Percentiles rank a stretch among this genome's conserved stretches.
Conservation (phyloP, 2,329 filamentous ascomycete genomes). For the Phialophora tarda region DNA sequence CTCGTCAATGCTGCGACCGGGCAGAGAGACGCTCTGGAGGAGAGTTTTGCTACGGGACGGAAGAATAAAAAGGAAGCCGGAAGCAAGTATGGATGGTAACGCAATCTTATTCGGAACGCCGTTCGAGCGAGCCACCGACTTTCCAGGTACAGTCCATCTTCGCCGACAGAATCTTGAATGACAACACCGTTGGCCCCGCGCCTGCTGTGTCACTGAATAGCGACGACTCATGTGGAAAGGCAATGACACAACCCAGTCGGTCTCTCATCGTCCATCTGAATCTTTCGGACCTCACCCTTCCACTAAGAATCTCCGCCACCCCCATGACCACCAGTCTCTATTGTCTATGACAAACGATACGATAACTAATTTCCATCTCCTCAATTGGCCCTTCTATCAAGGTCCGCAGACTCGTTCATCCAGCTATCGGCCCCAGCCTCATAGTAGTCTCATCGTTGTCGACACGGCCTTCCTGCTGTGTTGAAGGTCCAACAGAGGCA, state of each 20-base stretch:
- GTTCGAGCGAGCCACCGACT: neutral
- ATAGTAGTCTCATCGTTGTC: neutral
- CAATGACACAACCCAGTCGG: neutral
- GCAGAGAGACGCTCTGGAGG: slow-evolving; percentile 86
- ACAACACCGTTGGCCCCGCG: slow-evolving; percentile 1
- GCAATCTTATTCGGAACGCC: neutral
- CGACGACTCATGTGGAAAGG: neutral
- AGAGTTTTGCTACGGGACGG: slow-evolving; percentile 83
- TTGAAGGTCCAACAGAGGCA: too few relatives aligned
- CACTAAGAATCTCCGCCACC: neutral
- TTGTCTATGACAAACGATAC: neutral
- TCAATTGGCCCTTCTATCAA: neutral
- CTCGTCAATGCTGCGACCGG: slow-evolving; percentile 80
- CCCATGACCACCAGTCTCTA: neutral
- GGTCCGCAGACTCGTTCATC: neutral
- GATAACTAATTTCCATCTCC: neutral
- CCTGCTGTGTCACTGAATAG: slow-evolving; percentile 1
- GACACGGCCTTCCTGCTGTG: neutral
- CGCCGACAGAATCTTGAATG: neutral
- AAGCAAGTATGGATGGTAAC: slow-evolving; percentile 79
- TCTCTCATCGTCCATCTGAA: neutral
- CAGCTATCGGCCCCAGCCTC: neutral
- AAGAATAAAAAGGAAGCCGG: slow-evolving; percentile 82
- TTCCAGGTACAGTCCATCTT: neutral
- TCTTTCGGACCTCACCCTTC: neutral